A percentile compares a stretch with the other conserved stretches of the same genome.
Evolutionary conservation across 208 protist species (phyloP).

Genomic region (Lotmaria passim): DNA sequence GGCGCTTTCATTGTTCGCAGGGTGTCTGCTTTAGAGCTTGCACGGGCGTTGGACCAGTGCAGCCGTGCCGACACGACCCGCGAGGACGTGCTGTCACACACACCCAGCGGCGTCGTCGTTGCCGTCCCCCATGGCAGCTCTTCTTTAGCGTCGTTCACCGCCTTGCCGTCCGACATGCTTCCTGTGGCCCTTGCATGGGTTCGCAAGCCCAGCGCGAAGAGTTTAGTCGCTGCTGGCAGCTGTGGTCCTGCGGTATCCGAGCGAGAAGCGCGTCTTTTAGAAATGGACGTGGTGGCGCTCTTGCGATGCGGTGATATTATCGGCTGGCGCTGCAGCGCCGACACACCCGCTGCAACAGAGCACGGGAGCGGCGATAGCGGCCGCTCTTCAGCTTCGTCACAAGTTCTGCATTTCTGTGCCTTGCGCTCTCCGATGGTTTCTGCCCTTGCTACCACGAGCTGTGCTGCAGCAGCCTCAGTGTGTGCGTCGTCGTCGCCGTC

Average conservation of each 20-base stretch:
- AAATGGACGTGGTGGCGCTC: conserved; percentile 27
- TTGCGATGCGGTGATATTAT: conserved; percentile 29
- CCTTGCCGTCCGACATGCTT: conserved; percentile 4
- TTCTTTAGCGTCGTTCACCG: not conserved
- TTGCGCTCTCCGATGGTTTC: not conserved
- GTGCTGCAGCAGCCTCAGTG: no score
- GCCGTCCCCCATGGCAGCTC: no score
- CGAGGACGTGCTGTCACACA: conserved; percentile 23
- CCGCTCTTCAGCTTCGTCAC: not conserved
- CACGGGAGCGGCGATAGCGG: not conserved
- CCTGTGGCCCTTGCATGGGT: conserved; percentile 26
- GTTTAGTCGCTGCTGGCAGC: not conserved
- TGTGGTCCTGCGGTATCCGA: not conserved
- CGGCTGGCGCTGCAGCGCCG: conserved; percentile 16
- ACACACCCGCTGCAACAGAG: not conserved
- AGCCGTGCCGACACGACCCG: conserved; percentile 11
- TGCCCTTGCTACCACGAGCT: no score
- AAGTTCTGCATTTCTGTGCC: not conserved
- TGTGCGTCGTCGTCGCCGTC: no score
- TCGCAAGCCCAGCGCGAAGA: not conserved
- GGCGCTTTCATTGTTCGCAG: not conserved
- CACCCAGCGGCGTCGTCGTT: not conserved
- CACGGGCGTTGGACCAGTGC: not conserved
- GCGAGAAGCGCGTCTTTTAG: not conserved
- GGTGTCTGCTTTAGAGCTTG: conserved; percentile 9